Evolutionary conservation across 1,284 basidiomycete genomes (phyloP).

Genomic region (Rhodotorula sp.): DNA sequence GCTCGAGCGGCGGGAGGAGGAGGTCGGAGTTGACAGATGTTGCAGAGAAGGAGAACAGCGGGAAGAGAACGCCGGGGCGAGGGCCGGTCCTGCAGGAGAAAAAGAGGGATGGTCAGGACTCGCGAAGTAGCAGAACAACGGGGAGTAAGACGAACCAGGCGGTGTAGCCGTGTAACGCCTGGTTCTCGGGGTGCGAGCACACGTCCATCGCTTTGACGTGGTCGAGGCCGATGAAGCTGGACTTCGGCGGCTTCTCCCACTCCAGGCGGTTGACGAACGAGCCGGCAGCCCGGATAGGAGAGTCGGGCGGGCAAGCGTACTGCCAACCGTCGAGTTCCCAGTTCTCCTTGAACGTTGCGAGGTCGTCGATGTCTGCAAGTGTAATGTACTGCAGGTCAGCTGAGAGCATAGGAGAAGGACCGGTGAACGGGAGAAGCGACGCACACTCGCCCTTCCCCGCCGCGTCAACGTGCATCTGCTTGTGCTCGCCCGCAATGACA

Average conservation of each 20-base stretch:
- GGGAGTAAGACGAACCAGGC: conserved; percentile 20
- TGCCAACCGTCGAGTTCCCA: conserved; percentile 35
- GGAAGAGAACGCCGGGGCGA: conserved; percentile 41
- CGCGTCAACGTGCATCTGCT: conserved; percentile 20
- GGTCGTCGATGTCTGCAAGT: conserved; percentile 22
- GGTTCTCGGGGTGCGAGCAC: conserved; percentile 39
- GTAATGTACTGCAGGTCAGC: background rate
- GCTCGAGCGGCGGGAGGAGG: conserved; percentile 46
- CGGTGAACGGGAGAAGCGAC: background rate
- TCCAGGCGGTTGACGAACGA: conserved; percentile 20
- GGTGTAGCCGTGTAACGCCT: conserved; percentile 40
- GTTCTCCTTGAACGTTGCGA: conserved; percentile 9
- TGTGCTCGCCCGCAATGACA: conserved; percentile 26
- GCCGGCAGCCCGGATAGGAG: conserved; percentile 12
- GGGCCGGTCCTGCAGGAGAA: conserved; percentile 36
- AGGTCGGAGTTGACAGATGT: conserved; percentile 45
- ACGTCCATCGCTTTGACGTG: conserved; percentile 42
- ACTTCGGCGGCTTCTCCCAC: background rate
- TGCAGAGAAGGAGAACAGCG: conserved; percentile 46
- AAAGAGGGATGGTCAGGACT: too few relatives aligned
- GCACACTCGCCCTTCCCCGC: conserved; percentile 24
- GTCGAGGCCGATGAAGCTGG: conserved; percentile 35
- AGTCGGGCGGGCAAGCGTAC: conserved; percentile 21
- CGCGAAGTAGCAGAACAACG: background rate
- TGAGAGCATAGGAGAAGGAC: background rate